Conservation (phyloP, 139 green algal species). For the Spirogloea muscicola region DNA sequence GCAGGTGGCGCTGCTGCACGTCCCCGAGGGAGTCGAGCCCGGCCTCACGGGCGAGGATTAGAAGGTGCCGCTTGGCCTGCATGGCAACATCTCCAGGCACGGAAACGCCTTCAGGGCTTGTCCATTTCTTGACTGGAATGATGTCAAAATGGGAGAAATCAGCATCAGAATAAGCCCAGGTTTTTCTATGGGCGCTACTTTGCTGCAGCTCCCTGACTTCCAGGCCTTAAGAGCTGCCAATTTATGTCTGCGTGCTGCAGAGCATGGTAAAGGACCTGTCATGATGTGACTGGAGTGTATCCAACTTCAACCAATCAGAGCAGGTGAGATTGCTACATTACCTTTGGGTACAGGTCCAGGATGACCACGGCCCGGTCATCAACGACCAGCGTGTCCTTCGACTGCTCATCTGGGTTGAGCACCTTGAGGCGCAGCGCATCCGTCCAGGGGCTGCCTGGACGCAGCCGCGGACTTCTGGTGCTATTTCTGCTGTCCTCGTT, state of each 20-base stretch:
- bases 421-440: slow-evolving; percentile 28
- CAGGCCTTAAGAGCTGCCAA: too few species aligned
- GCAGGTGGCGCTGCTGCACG: slow-evolving; percentile 50
- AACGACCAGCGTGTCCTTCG: slow-evolving; percentile 36
- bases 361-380: slow-evolving; percentile 59
- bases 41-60: slow-evolving; percentile 60
- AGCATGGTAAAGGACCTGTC: too few species aligned
- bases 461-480: background rate
- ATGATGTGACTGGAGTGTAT: too few species aligned
- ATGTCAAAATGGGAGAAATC: too few species aligned
- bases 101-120: too few species aligned
- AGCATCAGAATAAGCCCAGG: too few species aligned
- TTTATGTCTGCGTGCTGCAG: too few species aligned
- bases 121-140: too few species aligned
- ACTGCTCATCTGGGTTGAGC: slow-evolving; percentile 21
- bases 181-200: too few species aligned
- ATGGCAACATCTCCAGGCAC: too few species aligned
- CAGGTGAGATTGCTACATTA: slow-evolving; percentile 4
- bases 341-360: slow-evolving; percentile 65
- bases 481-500: background rate
- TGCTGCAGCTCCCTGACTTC: too few species aligned
- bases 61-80: slow-evolving; percentile 53
- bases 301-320: background rate
- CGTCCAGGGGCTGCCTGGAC: slow-evolving; percentile 9
- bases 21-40: slow-evolving; percentile 51